Base-by-base conservation (phyloP, 2,329 filamentous ascomycete species). In the Fusarium oligoseptatum region DNA sequence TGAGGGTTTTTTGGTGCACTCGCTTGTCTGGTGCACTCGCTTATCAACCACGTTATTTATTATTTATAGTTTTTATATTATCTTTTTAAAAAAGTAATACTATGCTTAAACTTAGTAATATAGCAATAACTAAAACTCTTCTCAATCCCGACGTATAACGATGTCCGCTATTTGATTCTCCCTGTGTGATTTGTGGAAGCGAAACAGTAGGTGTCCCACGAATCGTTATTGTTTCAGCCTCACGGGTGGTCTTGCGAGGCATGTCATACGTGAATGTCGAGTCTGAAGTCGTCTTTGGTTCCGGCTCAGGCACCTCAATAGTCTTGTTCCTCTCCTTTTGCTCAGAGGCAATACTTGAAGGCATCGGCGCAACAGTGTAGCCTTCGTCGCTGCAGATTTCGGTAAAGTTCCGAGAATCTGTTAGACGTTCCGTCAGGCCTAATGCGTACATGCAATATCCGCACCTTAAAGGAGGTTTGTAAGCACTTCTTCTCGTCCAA, bases 301-400 rank as follows among this genome's bases (percentile, higher is more conserved):
- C 55, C 27, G 55, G 55, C 32, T 57, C 57, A 29, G 57, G 57
- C 36, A 60, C 37, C 37, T 41, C 39, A 37, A 60, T 24, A 2
- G 57, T 60, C 22, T 60, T 45, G 10, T 60, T 60, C 36, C 57
- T 37, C 27, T 41, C 37, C 37, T 29, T 34, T 45, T 60, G 57
- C 17, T 41, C 57, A 11, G 57, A 60, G n/a, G 43, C 37, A 32
- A 60, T 60, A 14, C 57, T 45, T 41, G 57, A 41, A 11, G 57
- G 57, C 27, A 60, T 60, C 8, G 57, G 36, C 17, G 36, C 57
- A 41, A 60, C 36, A 36, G 34, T 41, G 39, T 29, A 60, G 37
- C 57, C 39, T 41, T 45, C 39, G 7, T 45, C 39, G 15, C 36
- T 41, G 37, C 57, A 60, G 14, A 60, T 45, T 32, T 60, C 34